Evolutionary conservation across 352 stramenopile genomes (phyloP), one percentile per base, ranked within the genome.

Genomic region (Nothophytophthora sp.): DNA sequence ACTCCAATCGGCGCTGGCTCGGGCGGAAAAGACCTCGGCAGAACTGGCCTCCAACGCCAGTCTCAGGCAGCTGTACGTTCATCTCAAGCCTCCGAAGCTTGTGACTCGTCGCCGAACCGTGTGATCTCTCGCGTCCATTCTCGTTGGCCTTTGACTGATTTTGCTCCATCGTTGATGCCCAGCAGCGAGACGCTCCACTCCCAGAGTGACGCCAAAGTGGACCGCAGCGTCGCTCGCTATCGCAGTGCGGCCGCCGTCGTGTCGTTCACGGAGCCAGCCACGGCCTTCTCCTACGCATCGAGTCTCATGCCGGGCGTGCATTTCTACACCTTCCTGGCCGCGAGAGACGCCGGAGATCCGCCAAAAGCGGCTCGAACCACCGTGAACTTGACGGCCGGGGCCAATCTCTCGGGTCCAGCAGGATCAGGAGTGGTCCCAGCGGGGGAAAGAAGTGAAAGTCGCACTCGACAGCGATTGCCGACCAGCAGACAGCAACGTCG

Each of bases 241-340:
- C 74, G 76, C 0, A 71, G 63, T 23, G 51, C 85, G 15, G 81
- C 72, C 0, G 65, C 71, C 2, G 68, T 81, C 11, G 67, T 88
- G 15, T 92, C 81, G n/a, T 90, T 86, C 41, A 55, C 55, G 2
- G 81, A 92, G 13, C 43, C 60, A 4, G 37, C 61, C 12, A 78
- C 63, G 4, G 42, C 53, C 4, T 89, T 92, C 29, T 54, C 54
- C 11, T 92, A 92, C 53, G 50, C 78, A 15, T 48, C 49, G 18
- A 86, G 73, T 50, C 86, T 92, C 41, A 83, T 92, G 65, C 81
- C 78, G n/a, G 81, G 81, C 13, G 67, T 85, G 16, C 78, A 92
- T 42, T 92, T 92, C 38, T 92, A 86, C 47, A 85, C 81, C 0
- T 86, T 92, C 34, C 60, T 92, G n/a, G 81, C 78, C 1, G 49